Percentiles rank a stretch among this genome's conserved stretches.
These are phyloP conservation scores for Lepiota venenata DNA, from an alignment of 768 basidiomycete genomes.

Conservation along the genomic window DNA sequence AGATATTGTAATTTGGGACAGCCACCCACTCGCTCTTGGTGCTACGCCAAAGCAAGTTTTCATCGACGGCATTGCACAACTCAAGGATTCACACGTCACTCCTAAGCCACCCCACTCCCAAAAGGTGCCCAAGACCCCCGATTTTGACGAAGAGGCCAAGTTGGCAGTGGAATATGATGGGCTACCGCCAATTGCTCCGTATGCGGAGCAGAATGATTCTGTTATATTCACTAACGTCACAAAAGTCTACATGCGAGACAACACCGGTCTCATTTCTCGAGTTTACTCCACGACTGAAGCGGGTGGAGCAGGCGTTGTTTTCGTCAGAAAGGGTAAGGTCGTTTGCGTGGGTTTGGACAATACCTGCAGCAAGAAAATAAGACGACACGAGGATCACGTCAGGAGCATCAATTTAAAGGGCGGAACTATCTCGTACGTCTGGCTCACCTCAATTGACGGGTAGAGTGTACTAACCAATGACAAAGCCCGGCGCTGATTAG, in stretches of 20 bases:
- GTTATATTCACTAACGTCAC: slow-evolving; percentile 67
- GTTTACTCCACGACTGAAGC: slow-evolving; percentile 14
- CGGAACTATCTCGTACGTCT: slow-evolving; percentile 57
- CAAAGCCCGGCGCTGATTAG: slow-evolving; percentile 57
- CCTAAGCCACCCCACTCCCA: slow-evolving; percentile 57
- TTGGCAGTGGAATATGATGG: slow-evolving; percentile 58
- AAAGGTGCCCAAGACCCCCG: slow-evolving; percentile 47
- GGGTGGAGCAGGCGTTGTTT: slow-evolving; percentile 33
- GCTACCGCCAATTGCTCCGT: slow-evolving; percentile 56
- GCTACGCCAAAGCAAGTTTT: slow-evolving; percentile 80
- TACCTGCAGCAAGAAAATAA: not conserved
- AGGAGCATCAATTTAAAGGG: slow-evolving; percentile 58
- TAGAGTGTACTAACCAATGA: not conserved
- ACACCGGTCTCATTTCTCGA: slow-evolving; percentile 19
- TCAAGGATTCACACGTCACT: slow-evolving; percentile 39
- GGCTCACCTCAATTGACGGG: slow-evolving; percentile 26
- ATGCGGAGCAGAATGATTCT: slow-evolving; percentile 29
- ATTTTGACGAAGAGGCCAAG: slow-evolving; percentile 56
- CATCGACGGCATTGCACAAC: slow-evolving; percentile 82
- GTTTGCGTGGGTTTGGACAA: slow-evolving; percentile 41
- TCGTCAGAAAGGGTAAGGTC: slow-evolving; percentile 52
- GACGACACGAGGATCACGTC: slow-evolving; percentile 13
- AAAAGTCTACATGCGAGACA: slow-evolving; percentile 40
- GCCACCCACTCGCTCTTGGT: slow-evolving; percentile 73
- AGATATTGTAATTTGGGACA: slow-evolving; percentile 75